Evolutionary conservation across 805 yeast genomes (phyloP), one percentile per base, ranked within the genome.

Genomic region (Kazachstania martiniae): DNA sequence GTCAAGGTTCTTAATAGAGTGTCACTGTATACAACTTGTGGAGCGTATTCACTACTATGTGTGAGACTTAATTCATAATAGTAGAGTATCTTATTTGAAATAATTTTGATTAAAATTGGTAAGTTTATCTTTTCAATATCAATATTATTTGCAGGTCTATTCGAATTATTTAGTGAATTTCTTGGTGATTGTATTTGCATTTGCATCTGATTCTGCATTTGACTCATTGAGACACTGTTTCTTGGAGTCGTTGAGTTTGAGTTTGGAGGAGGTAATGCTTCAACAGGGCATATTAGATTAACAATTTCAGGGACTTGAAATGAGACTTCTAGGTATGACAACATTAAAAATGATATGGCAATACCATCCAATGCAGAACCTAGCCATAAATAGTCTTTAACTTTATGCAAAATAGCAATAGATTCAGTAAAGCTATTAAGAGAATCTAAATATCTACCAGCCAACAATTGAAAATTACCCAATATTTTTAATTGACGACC

Each of bases 291-390:
- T 34, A 21, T 58, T 45, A 18, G 56, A 39, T 24, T 51, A 34
- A 34, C 65, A 29, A 37, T 62, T 21, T 35, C 50, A 22, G 46
- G 64, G 33, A 43, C 46, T 25, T 47, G 54, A 26, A 48, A 55
- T 5, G 58, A 33, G 1, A 37, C 49, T 44, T 29, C 63, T 56
- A 78, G 52, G 43, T 64, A 74, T 9, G 77, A 65, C 30, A 83
- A 60, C 33, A 86, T 53, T 4, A 79, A 53, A 25, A 79, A 53
- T 37, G 82, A 71, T 1, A 83, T 73, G 0, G 79, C 80, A 8
- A 86, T 59, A 0, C 87, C 84, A 44, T 86, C 95, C n/a, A 89
- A 51, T 0, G 95, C 74, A 18, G 89, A 77, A 0, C 79, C 97
- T 10, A 84, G 64, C 97, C 97, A 91, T 7, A 91, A 59, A 45